Base-by-base conservation (phyloP, 176 grass and related monocot genomes). In the Raddia guianensis region DNA sequence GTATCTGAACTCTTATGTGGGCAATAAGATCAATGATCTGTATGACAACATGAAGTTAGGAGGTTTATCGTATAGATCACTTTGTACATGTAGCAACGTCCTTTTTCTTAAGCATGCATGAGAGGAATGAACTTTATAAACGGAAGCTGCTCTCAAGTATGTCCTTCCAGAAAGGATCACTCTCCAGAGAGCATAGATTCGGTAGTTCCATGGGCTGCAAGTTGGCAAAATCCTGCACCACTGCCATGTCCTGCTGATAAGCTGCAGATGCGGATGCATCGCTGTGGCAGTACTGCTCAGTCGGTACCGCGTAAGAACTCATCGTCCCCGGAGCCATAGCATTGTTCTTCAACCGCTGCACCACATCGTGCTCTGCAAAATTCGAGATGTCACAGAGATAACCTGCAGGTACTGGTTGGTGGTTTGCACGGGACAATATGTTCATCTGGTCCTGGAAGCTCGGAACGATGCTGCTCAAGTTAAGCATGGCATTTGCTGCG, bases 121-220 rank as follows among this genome's bases (percentile, higher is more conserved):
- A 27, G 49, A 12, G 1, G 37, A 40, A 40, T 40, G 4, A 33
- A 8, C 6, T 9, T 74, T 68, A 81, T 33, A 70, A 59, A n/a
- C 20, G 82, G 55, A 84, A 77, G 77, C 32, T 76, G 56, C 50
- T 63, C 15, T 84, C 70, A 4, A 85, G 27, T 27, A 85, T 45
- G 13, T 81, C 77, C n/a, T 81, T 66, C 87, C 87, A 89, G 87
- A 81, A 72, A 44, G 5, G 44, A 35, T 89, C 87, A 8, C 81
- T 42, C 57, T 89, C 87, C 13, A 76, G 7, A 15, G 87, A 88
- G 61, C 69, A 83, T 18, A 79, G 53, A 55, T 12, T 34, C n/a
- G 86, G 86, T 15, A 83, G 49, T 43, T 79, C 68, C 5, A 19
- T 10, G 7, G 74, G 74, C 56, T 81, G 82, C 72, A 85, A 77